phyloP scores from a whole-genome alignment of 164 flowering plant genomes.

The Magnolia changhungtana region DNA sequence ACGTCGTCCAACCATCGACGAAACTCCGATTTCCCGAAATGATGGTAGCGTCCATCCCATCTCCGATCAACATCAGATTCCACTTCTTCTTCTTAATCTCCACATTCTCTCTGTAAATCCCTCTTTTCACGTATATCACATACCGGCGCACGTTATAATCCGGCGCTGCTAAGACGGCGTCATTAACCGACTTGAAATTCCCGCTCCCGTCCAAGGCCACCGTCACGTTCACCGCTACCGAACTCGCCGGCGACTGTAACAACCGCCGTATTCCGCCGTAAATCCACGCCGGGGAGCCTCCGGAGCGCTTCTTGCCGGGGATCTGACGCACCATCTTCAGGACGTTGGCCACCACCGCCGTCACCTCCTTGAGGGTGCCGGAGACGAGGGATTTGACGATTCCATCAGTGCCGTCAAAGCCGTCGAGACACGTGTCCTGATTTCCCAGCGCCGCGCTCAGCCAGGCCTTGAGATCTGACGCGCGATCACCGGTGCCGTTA shows the following conservation, averaged over 20 bases:
- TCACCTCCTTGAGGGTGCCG: conserved; percentile 32
- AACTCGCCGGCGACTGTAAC: conserved; percentile 29
- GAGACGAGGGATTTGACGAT: conserved; percentile 37
- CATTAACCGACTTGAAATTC: conserved; percentile 47
- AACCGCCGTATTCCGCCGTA: conserved; percentile 42
- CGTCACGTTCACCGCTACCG: conserved; percentile 34
- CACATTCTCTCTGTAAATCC: conserved; percentile 49
- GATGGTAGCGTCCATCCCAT: conserved; percentile 43
- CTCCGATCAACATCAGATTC: conserved; percentile 54
- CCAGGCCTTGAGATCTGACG: conserved; percentile 64
- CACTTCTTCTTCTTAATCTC: conserved; percentile 57
- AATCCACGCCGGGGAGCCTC: conserved; percentile 60
- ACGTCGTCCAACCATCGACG: conserved; percentile 57
- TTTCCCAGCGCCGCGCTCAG: conserved; percentile 69
- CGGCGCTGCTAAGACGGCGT: conserved; percentile 67
- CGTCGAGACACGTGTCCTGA: conserved; percentile 82
- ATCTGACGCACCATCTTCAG: conserved; percentile 40
- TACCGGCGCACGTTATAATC: conserved; percentile 38
- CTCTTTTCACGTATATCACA: conserved; percentile 51
- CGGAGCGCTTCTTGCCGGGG: neutral
- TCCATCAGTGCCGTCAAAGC: conserved; percentile 70
- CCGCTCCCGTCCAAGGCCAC: conserved; percentile 85
- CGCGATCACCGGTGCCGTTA: conserved; percentile 46
- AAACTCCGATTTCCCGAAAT: conserved; percentile 45
- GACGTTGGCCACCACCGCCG: conserved; percentile 39